Percentiles rank a stretch among this genome's conserved stretches.
Conservation (phyloP, 2,329 filamentous ascomycete species). For the Emergomyces orientalis region DNA sequence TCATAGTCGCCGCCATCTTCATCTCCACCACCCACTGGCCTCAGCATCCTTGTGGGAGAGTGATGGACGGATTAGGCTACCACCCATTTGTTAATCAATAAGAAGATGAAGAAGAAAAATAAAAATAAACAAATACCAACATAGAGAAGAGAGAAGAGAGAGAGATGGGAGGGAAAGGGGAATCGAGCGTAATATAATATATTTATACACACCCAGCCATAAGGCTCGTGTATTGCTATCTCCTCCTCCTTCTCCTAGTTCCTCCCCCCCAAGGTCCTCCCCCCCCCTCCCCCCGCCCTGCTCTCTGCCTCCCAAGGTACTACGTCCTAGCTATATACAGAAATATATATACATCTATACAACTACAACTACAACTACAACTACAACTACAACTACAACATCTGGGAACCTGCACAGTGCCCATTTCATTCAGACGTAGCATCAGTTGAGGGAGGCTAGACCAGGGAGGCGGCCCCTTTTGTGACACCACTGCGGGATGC, state of each 20-base stretch:
- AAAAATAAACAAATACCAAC: constrained; percentile 5
- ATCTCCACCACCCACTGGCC: neutral
- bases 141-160: constrained; percentile 4
- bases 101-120: constrained; percentile 6
- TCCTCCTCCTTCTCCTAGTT: neutral
- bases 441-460: neutral
- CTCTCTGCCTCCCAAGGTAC: neutral
- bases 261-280: neutral
- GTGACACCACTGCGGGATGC: neutral
- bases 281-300: neutral
- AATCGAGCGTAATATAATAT: neutral
- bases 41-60: neutral
- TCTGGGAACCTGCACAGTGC: neutral
- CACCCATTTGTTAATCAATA: neutral
- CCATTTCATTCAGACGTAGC: neutral
- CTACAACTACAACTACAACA: neutral
- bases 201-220: too few species aligned
- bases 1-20: neutral
- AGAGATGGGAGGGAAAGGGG: neutral
- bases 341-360: too few species aligned
- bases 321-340: neutral
- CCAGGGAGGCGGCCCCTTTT: neutral
- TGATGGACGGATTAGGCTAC: too few species aligned
- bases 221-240: too few species aligned
- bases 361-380: too few species aligned